Percentiles rank a stretch among this genome's conserved stretches.
Evolutionary conservation across 140 eudicot genomes (phyloP).

Genomic region (Anethum foeniculum): DNA sequence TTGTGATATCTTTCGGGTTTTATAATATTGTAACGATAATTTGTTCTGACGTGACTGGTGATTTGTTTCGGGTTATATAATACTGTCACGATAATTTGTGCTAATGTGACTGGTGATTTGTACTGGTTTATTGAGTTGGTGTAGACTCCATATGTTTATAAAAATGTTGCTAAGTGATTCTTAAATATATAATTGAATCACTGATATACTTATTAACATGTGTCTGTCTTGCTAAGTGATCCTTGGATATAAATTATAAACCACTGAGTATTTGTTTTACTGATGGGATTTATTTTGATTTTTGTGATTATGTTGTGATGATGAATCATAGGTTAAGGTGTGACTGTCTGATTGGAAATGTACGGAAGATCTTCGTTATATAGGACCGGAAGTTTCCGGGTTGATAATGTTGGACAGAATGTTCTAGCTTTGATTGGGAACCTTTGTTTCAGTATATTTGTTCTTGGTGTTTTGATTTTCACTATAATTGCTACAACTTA

Average conservation of each 20-base stretch:
- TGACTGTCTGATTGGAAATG: constrained; percentile 27
- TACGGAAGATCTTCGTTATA: constrained; percentile 42
- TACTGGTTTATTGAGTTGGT: not conserved
- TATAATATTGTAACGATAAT: too few species aligned
- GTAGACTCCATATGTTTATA: not conserved
- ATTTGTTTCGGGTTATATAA: too few species aligned
- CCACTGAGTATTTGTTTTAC: too few species aligned
- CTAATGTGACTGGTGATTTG: not conserved
- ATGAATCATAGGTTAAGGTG: not conserved
- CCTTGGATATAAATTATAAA: too few species aligned
- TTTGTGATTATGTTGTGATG: not conserved
- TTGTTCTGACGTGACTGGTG: too few species aligned
- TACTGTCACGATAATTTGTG: too few species aligned
- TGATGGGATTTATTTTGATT: too few species aligned
- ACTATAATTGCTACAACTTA: constrained; percentile 82
- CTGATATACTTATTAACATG: not conserved
- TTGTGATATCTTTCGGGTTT: too few species aligned
- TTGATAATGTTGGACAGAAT: constrained; percentile 68
- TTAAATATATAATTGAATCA: not conserved
- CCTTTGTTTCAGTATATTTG: constrained; percentile 67
- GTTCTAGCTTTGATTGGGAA: constrained; percentile 66
- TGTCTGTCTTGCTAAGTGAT: too few species aligned
- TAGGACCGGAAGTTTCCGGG: constrained; percentile 58
- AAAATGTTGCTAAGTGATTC: not conserved
- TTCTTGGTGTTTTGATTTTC: constrained; percentile 63